Conservation (phyloP, 305 asterid genomes). For the Euphrasia arctica region DNA sequence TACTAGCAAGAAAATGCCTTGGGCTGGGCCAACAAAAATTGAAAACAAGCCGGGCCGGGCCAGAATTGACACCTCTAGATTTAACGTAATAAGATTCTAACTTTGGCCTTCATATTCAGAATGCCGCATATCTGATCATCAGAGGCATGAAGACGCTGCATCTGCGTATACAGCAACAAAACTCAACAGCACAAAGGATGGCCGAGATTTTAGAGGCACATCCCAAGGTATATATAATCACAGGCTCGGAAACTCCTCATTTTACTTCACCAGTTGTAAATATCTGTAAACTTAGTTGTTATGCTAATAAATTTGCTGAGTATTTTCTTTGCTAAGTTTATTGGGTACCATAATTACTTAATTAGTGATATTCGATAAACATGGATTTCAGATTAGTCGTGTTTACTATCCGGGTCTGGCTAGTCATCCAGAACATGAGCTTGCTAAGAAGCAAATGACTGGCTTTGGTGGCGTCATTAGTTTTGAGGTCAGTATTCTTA, state of each 20-base stretch:
- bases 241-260: slow-evolving; percentile 4
- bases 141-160: slow-evolving; percentile 99
- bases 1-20: too few species aligned
- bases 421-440: slow-evolving; percentile 90
- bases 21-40: too few species aligned
- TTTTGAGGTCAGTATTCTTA: slow-evolving; percentile 69
- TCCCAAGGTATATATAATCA: slow-evolving; percentile 66
- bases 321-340: not conserved
- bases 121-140: slow-evolving; percentile 85
- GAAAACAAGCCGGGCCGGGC: too few species aligned
- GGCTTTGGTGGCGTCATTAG: slow-evolving; percentile 99
- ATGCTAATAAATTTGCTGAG: not conserved
- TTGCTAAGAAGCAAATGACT: slow-evolving; percentile 92
- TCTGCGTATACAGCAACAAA: slow-evolving; percentile 97
- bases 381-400: slow-evolving; percentile 60
- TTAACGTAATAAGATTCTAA: slow-evolving; percentile 2
- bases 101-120: slow-evolving; percentile 44
- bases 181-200: slow-evolving; percentile 90
- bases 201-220: slow-evolving; percentile 99
- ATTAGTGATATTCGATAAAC: slow-evolving; percentile 8
- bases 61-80: too few species aligned
- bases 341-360: not conserved
- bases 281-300: not conserved
- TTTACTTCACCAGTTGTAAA: not conserved
- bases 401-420: slow-evolving; percentile 96